Evolutionary conservation across 1,139 yeast species (phyloP).

Genomic region (Pneumocystis wakefieldiae): DNA sequence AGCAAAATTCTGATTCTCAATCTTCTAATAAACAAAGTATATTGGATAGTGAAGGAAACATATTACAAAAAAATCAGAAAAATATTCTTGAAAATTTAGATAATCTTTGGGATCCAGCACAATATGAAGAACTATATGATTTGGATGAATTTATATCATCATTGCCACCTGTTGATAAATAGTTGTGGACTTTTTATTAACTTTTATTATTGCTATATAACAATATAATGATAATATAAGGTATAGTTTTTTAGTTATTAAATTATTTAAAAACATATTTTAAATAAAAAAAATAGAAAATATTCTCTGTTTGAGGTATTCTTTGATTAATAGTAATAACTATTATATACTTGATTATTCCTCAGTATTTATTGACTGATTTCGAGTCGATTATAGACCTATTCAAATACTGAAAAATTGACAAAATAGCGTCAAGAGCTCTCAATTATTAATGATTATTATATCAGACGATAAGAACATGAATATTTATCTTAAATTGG

Average conservation of each 20-base stretch:
- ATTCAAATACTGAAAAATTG: not conserved
- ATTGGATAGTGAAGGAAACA: constrained; percentile 17
- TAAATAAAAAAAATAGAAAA: not conserved
- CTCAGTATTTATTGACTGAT: not conserved
- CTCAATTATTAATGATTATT: not conserved
- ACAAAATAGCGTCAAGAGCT: not conserved
- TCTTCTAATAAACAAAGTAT: constrained; percentile 6
- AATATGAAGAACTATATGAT: constrained; percentile 91
- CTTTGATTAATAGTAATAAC: not conserved
- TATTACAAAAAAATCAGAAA: constrained; percentile 16
- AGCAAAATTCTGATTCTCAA: constrained; percentile 23
- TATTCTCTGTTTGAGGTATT: not conserved
- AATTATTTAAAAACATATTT: not conserved
- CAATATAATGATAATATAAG: not conserved
- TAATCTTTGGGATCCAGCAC: constrained; percentile 91
- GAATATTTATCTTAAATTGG: not conserved
- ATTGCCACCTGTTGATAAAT: constrained; percentile 27
- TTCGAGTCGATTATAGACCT: not conserved
- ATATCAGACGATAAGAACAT: not conserved
- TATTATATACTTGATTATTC: not conserved
- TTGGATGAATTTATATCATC: constrained; percentile 83
- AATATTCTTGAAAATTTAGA: constrained; percentile 28
- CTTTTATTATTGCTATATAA: not conserved
- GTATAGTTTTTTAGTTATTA: not conserved
- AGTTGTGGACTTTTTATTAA: not conserved